Conservation (phyloP, 352 stramenopile genomes). For the Pseudoperonospora humuli region DNA sequence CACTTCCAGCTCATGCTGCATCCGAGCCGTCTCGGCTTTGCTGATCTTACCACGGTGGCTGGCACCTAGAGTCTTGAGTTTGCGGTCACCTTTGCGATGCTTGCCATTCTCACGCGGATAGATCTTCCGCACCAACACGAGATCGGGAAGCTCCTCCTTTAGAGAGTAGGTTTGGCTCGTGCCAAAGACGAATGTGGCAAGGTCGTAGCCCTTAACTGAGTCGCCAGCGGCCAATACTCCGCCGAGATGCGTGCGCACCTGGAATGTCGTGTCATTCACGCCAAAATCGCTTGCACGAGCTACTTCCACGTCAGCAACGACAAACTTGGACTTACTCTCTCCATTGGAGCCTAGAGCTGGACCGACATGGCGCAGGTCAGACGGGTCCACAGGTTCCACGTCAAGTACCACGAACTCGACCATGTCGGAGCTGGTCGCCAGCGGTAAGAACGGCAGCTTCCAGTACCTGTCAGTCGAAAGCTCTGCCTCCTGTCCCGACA, state of each 20-base stretch:
- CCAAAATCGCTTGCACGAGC: conserved; percentile 65
- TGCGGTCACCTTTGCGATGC: conserved; percentile 22
- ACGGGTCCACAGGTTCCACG: conserved; percentile 42
- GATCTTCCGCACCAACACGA: conserved; percentile 71
- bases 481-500: conserved; percentile 45
- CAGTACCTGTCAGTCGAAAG: conserved; percentile 61
- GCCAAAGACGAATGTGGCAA: conserved; percentile 49
- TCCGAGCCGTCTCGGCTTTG: conserved; percentile 38
- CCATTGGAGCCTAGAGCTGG: conserved; percentile 1
- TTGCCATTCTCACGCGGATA: conserved; percentile 44
- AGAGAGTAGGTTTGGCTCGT: conserved; percentile 31
- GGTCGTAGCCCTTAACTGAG: conserved; percentile 67
- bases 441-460: conserved; percentile 54
- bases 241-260: conserved; percentile 56
- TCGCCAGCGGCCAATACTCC: conserved; percentile 49
- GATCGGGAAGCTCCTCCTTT: conserved; percentile 55
- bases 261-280: conserved; percentile 71
- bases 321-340: conserved; percentile 23
- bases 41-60: conserved; percentile 35
- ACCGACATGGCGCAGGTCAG: conserved; percentile 14
- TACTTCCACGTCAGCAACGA: conserved; percentile 63
- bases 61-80: conserved; percentile 41
- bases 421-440: conserved; percentile 53
- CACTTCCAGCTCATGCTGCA: conserved; percentile 51
- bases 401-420: conserved; percentile 66